These are phyloP conservation scores for Talaromyces sp. DNA, from an alignment of 2,329 filamentous ascomycete genomes.

Conservation along the genomic window DNA sequence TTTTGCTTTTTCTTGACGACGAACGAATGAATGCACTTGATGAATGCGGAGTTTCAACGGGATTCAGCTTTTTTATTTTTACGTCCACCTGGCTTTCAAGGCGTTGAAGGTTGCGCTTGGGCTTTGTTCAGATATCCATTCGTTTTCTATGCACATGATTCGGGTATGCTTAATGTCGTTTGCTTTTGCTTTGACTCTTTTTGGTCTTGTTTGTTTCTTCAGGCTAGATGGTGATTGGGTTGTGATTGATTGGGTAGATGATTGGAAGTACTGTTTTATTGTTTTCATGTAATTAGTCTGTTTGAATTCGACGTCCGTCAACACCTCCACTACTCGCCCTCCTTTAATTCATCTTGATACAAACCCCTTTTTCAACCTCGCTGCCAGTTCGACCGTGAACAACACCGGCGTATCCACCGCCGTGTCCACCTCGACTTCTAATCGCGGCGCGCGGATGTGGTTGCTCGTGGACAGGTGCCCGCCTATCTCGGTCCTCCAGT, in stretches of 20 bases:
- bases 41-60: slow-evolving; percentile 10
- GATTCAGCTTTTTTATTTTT: neutral
- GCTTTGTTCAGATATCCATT: slow-evolving; percentile 15
- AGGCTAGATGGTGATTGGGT: neutral
- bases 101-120: slow-evolving; percentile 17
- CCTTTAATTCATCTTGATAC: neutral
- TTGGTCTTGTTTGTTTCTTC: neutral
- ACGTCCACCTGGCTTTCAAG: slow-evolving; percentile 15
- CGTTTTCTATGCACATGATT: slow-evolving; percentile 17
- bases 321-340: neutral
- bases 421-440: slow-evolving; percentile 56
- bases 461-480: slow-evolving; percentile 75
- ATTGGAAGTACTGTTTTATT: neutral
- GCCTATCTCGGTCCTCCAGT: slow-evolving; percentile 75
- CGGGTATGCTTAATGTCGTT: slow-evolving; percentile 1
- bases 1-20: slow-evolving; percentile 2
- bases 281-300: slow-evolving; percentile 2
- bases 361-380: slow-evolving; percentile 27
- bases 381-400: slow-evolving; percentile 66
- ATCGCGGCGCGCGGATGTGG: slow-evolving; percentile 58
- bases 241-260: neutral
- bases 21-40: slow-evolving; percentile 8
- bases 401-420: slow-evolving; percentile 52
- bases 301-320: neutral
- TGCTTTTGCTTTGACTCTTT: slow-evolving; percentile 8